Conservation (phyloP, 2,329 filamentous ascomycete species). For the Hypomyces rosellus region DNA sequence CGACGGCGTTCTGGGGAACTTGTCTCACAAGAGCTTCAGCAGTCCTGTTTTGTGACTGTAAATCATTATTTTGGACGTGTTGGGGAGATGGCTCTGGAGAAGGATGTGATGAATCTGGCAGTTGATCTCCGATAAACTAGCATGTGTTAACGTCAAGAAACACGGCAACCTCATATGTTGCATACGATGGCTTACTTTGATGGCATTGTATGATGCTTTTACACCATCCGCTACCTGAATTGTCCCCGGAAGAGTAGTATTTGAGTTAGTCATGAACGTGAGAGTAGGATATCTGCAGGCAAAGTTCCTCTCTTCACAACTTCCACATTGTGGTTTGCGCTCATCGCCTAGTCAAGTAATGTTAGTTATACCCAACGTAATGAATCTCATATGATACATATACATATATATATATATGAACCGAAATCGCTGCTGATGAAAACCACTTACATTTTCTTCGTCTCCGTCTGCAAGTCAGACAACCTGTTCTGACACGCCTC, state of each 20-base stretch:
- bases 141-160: neutral
- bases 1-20: no score
- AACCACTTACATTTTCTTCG: slow-evolving; percentile 15
- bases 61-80: neutral
- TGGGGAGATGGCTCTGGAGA: neutral
- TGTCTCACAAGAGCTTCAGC: neutral
- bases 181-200: slow-evolving; percentile 8
- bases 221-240: neutral
- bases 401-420: no score
- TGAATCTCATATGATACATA: no score
- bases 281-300: slow-evolving; percentile 12
- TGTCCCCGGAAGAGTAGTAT: neutral
- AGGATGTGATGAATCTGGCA: neutral
- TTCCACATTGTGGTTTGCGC: slow-evolving; percentile 14
- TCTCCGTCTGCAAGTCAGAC: slow-evolving; percentile 15
- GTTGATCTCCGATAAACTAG: slow-evolving; percentile 2
- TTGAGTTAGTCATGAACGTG: slow-evolving; percentile 9
- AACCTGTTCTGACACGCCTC: slow-evolving; percentile 17
- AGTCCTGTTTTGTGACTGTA: neutral
- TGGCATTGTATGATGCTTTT: slow-evolving; percentile 3
- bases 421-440: neutral
- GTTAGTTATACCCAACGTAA: neutral
- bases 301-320: slow-evolving; percentile 12
- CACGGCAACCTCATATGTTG: neutral
- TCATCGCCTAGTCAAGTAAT: slow-evolving; percentile 13